These are phyloP conservation scores for Phytophthora lateralis DNA, from an alignment of 352 stramenopile genomes.

Conservation along the genomic window DNA sequence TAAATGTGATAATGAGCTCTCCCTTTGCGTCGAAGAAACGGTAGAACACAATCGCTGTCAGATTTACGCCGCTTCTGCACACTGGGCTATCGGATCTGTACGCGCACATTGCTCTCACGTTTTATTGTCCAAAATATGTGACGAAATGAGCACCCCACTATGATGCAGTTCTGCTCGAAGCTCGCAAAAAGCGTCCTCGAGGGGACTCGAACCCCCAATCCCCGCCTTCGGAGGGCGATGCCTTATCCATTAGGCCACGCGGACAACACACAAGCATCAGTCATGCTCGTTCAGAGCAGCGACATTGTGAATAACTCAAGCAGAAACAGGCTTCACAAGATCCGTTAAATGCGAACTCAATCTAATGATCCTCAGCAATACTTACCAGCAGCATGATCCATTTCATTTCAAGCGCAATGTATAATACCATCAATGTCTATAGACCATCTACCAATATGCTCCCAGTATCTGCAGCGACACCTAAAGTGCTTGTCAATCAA, in stretches of 20 bases:
- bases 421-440: too few species aligned
- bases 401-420: neutral
- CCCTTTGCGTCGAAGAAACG: too few species aligned
- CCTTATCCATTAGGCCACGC: conserved; percentile 33
- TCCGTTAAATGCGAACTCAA: neutral
- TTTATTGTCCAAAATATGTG: neutral
- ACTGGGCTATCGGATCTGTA: too few species aligned
- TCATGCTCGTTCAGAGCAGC: conserved; percentile 6
- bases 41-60: too few species aligned
- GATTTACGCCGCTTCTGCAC: too few species aligned
- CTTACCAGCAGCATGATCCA: neutral
- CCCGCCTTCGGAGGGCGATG: conserved; percentile 31
- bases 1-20: too few species aligned
- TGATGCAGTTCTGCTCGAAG: neutral
- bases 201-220: conserved; percentile 34
- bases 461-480: neutral
- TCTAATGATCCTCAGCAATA: neutral
- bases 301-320: conserved; percentile 4
- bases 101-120: too few species aligned
- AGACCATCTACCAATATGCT: too few species aligned
- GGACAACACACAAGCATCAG: conserved; percentile 2
- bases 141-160: neutral
- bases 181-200: conserved; percentile 21
- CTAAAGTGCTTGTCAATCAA: neutral
- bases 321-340: conserved; percentile 15